These are phyloP conservation scores for Gillenia trifoliata DNA, from an alignment of 306 rosid species.

Conservation along the genomic window DNA sequence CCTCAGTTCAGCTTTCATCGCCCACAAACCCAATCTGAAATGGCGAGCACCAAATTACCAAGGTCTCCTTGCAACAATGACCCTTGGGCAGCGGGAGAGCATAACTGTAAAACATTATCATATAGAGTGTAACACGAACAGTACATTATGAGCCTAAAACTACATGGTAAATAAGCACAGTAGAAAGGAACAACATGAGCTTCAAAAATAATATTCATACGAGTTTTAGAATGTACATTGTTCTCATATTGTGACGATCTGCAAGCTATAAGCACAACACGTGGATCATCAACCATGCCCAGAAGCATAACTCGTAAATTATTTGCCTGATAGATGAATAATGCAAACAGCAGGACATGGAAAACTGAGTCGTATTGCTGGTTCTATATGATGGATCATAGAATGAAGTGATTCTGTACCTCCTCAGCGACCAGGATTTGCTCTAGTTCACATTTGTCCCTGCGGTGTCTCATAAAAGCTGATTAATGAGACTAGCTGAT, in stretches of 20 bases:
- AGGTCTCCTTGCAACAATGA: slow-evolving; percentile 90
- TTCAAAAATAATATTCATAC: slow-evolving; percentile 1
- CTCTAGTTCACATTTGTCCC: slow-evolving; percentile 60
- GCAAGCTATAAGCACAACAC: slow-evolving; percentile 97
- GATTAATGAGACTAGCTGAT: slow-evolving; percentile 24
- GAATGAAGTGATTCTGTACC: slow-evolving; percentile 48
- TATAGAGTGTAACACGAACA: slow-evolving; percentile 17
- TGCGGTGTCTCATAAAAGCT: slow-evolving; percentile 86
- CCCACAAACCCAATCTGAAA: slow-evolving; percentile 93
- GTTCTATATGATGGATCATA: background rate
- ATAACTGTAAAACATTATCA: slow-evolving; percentile 54
- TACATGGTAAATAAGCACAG: background rate
- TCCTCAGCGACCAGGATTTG: slow-evolving; percentile 82
- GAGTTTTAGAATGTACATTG: slow-evolving; percentile 60
- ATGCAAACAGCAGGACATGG: slow-evolving; percentile 35
- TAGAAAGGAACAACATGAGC: background rate
- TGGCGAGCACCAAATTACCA: slow-evolving; percentile 92
- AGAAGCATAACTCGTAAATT: slow-evolving; percentile 85
- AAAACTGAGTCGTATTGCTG: slow-evolving; percentile 3
- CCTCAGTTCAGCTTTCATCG: slow-evolving; percentile 91
- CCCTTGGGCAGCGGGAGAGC: slow-evolving; percentile 79
- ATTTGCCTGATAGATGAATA: slow-evolving; percentile 66
- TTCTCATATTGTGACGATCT: slow-evolving; percentile 98
- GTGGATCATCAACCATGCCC: slow-evolving; percentile 99
- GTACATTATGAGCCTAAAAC: slow-evolving; percentile 15